phyloP scores from a whole-genome alignment of 768 basidiomycete genomes.

The Collybia nuda region DNA sequence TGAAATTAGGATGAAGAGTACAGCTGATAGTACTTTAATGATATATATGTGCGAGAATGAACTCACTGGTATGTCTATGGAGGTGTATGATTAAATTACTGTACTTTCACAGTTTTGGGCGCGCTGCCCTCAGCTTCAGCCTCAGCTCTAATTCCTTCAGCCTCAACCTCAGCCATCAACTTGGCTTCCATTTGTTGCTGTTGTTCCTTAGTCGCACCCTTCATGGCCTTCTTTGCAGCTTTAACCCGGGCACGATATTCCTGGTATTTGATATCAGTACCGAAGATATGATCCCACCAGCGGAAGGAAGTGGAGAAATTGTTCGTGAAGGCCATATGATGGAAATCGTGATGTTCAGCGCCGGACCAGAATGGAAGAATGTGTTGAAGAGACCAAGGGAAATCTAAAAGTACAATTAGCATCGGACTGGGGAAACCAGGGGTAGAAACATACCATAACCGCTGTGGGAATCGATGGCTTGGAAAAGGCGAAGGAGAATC shows the following conservation, averaged over 20 bases:
- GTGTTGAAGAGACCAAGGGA: slow-evolving; percentile 96
- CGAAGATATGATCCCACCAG: slow-evolving; percentile 88
- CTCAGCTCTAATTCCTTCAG: slow-evolving; percentile 72
- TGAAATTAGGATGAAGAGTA: no score
- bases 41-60: no score
- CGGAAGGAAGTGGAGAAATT: slow-evolving; percentile 94
- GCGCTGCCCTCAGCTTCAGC: slow-evolving; percentile 43
- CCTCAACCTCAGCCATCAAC: slow-evolving; percentile 69
- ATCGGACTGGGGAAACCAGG: background rate
- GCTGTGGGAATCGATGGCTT: slow-evolving; percentile 96
- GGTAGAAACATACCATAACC: slow-evolving; percentile 73
- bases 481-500: slow-evolving; percentile 93
- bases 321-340: slow-evolving; percentile 95
- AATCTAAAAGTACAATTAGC: slow-evolving; percentile 50
- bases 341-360: slow-evolving; percentile 97
- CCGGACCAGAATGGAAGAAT: slow-evolving; percentile 96
- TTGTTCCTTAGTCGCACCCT: slow-evolving; percentile 53
- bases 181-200: slow-evolving; percentile 55
- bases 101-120: slow-evolving; percentile 34
- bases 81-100: slow-evolving; percentile 16
- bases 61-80: background rate
- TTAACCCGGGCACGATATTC: slow-evolving; percentile 70
- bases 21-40: no score
- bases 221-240: slow-evolving; percentile 58
- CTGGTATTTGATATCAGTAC: slow-evolving; percentile 89